Evolutionary conservation across 306 rosid genomes (phyloP), one percentile per base, ranked within the genome.

Genomic region (Cicer pinnatifidum): DNA sequence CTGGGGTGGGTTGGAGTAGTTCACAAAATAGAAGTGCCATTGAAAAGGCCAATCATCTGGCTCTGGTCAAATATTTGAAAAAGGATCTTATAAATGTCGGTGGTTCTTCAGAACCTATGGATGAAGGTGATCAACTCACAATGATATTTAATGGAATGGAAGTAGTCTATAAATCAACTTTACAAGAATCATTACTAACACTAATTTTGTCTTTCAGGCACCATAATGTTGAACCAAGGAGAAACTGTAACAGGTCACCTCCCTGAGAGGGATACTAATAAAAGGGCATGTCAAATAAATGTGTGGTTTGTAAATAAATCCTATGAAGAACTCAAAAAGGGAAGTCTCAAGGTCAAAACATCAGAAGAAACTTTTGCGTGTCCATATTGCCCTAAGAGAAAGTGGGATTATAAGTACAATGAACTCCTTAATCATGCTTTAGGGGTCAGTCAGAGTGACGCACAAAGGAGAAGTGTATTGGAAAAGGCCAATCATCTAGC

Each of bases 401-500:
- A 92, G 75, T 73, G 81, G 45, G 87, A 79, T 75, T 95, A 76
- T 83, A 67, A 63, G 56, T 86, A 81, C 63, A 88, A 80, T 62
- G 99, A 95, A 15, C 81, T 92, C 51, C 89, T 92, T 71, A 92
- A 88, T 72, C 99, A 95, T 86, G 97, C 99, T 51, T 78, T 92
- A 66, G 99, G 92, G 67, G 97, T 95, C 72, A 96, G 97, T 69
- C 92, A 84, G 73, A 95, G 99, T 73, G 69, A 74, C 71, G 87
- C 97, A 20, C 81, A 86, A 12, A 95, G 90, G 85, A 89, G 97
- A 85, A 82, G 86, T 81, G 73, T 83, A 7, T 80, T 76, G 44
- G 93, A 90, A 44, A 95, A 95, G 88, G 97, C 93, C 41, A 88
- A 89, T 48, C 99, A 95, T 80, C 71, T 86, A 50, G 99, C 98